Percentiles rank a stretch among this genome's conserved stretches.
Conservation (phyloP, 129 eudicot species). For the Sambucus nigra region DNA sequence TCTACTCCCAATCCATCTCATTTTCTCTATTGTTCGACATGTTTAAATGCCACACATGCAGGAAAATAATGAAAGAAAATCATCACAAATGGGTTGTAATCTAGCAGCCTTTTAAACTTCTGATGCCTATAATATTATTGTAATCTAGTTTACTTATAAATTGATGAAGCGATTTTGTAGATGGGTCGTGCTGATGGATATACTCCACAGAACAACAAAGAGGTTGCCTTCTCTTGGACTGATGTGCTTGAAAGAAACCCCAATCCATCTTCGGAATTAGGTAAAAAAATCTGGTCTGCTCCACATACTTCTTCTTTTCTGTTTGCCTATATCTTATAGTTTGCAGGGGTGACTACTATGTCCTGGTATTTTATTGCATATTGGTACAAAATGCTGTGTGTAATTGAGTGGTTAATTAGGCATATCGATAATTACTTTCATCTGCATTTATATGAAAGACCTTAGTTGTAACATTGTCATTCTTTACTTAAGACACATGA, state of each 20-base stretch:
- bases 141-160: conserved; percentile 5
- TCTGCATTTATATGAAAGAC: too few species aligned
- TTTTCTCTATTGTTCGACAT: background rate
- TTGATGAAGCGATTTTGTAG: conserved; percentile 30
- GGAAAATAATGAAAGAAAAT: background rate
- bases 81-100: background rate
- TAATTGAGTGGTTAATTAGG: too few species aligned
- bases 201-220: conserved; percentile 58
- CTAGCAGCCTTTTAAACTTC: background rate
- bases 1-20: background rate
- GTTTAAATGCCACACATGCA: background rate
- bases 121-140: background rate
- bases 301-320: background rate
- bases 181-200: conserved; percentile 80
- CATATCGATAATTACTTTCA: too few species aligned
- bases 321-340: background rate
- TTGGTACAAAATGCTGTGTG: background rate
- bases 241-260: conserved; percentile 53
- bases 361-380: background rate
- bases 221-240: conserved; percentile 55
- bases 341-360: background rate
- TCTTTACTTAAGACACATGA: too few species aligned
- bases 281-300: conserved; percentile 19
- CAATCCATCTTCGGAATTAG: conserved; percentile 21
- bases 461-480: too few species aligned